phyloP scores from a whole-genome alignment of 2,329 filamentous ascomycete species.

The Thielaviopsis musarum region DNA sequence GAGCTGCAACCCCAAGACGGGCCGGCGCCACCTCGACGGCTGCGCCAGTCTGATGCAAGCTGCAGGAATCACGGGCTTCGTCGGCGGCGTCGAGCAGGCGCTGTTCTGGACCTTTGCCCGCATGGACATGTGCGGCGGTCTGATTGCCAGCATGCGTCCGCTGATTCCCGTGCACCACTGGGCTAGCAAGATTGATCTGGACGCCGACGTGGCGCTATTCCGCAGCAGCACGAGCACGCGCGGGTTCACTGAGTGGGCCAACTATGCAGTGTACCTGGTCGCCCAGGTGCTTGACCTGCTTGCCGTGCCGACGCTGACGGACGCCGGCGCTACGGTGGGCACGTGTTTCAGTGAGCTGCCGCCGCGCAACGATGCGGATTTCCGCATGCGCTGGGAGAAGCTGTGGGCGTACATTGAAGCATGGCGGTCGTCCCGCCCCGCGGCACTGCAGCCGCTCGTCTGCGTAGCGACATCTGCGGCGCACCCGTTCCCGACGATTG shows the following conservation, averaged over 20 bases:
- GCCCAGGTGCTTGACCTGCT: constrained; percentile 27
- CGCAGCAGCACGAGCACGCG: constrained; percentile 14
- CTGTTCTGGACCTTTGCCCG: constrained; percentile 38
- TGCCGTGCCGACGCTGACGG: constrained; percentile 14
- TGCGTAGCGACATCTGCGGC: constrained; percentile 24
- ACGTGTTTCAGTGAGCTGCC: constrained; percentile 7
- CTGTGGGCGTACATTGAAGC: constrained; percentile 24
- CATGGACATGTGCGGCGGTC: constrained; percentile 36
- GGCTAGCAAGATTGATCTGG: constrained; percentile 21
- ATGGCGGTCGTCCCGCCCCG: constrained; percentile 23
- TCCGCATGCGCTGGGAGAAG: constrained; percentile 20
- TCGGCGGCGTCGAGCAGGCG: constrained; percentile 30
- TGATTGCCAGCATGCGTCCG: constrained; percentile 33
- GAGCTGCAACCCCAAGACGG: constrained; percentile 29
- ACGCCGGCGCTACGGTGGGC: constrained; percentile 7
- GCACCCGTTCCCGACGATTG: constrained; percentile 31
- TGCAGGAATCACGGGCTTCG: constrained; percentile 32
- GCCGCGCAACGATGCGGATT: constrained; percentile 16
- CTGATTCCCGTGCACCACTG: constrained; percentile 31
- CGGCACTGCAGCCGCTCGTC: constrained; percentile 22
- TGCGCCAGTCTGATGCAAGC: constrained; percentile 34
- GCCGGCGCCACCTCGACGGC: constrained; percentile 34
- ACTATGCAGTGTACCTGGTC: constrained; percentile 31
- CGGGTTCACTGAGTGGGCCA: constrained; percentile 31
- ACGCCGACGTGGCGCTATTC: constrained; percentile 21